phyloP scores from a whole-genome alignment of 345 rosid genomes.

The Boechera divaricarpa region DNA sequence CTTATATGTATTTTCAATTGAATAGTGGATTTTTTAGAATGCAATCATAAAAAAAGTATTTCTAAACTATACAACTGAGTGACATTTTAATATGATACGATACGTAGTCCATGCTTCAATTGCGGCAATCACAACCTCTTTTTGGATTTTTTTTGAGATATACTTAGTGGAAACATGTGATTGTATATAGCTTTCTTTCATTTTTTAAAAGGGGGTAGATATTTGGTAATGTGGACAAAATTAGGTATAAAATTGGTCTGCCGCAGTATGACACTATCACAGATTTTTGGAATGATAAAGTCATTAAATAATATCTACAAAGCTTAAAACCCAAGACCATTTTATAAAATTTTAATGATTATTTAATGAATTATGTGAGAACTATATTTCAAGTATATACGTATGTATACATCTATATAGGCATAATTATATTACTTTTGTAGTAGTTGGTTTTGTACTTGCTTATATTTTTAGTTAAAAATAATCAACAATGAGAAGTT shows the following conservation, averaged over 20 bases:
- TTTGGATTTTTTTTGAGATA: slow-evolving; percentile 17
- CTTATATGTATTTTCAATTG: not conserved
- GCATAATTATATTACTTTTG: not conserved
- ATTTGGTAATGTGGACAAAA: slow-evolving; percentile 33
- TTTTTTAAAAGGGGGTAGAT: not conserved
- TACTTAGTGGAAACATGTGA: slow-evolving; percentile 33
- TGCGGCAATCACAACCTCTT: slow-evolving; percentile 45
- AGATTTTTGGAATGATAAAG: slow-evolving; percentile 11
- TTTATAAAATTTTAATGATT: too few relatives aligned
- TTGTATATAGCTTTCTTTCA: slow-evolving; percentile 21
- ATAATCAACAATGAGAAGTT: not conserved
- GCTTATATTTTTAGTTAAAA: not conserved
- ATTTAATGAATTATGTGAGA: not conserved
- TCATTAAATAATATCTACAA: not conserved
- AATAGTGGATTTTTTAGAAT: not conserved
- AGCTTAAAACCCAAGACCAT: slow-evolving; percentile 5
- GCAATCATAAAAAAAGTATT: slow-evolving; percentile 1
- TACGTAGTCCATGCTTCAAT: slow-evolving; percentile 47
- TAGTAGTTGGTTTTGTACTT: not conserved
- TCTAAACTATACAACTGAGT: slow-evolving; percentile 24
- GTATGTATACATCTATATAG: not conserved
- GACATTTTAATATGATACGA: slow-evolving; percentile 38
- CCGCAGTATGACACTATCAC: slow-evolving; percentile 27
- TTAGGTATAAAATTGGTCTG: slow-evolving; percentile 42
- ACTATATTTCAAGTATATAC: not conserved